phyloP scores from a whole-genome alignment of 352 stramenopile genomes.

The Aphanomyces cochlioides region DNA sequence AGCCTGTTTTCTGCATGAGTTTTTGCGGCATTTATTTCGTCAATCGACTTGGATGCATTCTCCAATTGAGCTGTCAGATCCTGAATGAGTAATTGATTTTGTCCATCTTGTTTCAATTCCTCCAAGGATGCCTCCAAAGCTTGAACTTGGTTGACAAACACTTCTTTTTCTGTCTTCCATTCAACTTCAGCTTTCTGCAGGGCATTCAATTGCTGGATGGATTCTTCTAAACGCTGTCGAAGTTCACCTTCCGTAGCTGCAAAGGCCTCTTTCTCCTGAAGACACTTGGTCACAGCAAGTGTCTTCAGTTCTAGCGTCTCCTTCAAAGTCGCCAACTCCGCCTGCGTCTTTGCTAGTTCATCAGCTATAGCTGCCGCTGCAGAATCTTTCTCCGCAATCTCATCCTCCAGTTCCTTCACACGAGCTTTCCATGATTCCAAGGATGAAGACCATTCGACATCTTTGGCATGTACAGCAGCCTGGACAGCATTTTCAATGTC shows the following conservation, averaged over 20 bases:
- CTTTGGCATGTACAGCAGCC: not conserved
- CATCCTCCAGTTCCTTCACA: conserved; percentile 33
- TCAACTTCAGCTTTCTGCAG: not conserved
- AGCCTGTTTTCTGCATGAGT: too few relatives aligned
- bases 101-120: not conserved
- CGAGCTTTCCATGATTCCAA: too few relatives aligned
- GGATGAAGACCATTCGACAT: too few relatives aligned
- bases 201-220: not conserved
- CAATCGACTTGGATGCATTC: too few relatives aligned
- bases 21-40: too few relatives aligned
- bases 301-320: conserved; percentile 35
- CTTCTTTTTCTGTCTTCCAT: conserved; percentile 5
- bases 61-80: too few relatives aligned
- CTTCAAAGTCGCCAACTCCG: conserved; percentile 34
- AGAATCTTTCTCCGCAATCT: conserved; percentile 27
- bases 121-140: conserved; percentile 2
- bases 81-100: not conserved
- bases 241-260: not conserved
- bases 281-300: conserved; percentile 13
- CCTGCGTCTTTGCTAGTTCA: conserved; percentile 32
- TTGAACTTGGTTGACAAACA: not conserved
- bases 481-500: not conserved
- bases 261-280: not conserved
- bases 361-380: conserved; percentile 29
- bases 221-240: not conserved